Evolutionary conservation across 2,329 filamentous ascomycete species (phyloP).

Genomic region (Trichoderma koningii): DNA sequence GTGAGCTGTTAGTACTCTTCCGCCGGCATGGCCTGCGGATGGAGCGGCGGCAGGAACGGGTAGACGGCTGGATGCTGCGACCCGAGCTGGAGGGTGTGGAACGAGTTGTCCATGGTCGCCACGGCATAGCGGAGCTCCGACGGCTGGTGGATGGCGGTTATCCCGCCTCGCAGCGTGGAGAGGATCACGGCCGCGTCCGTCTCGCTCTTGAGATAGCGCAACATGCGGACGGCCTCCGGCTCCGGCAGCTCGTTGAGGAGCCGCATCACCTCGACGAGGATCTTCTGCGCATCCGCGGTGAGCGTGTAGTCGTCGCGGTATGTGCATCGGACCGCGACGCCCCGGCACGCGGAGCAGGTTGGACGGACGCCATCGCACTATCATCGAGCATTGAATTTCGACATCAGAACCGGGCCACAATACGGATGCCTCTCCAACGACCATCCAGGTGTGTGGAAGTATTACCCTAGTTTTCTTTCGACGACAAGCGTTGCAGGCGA

Average conservation of each 20-base stretch:
- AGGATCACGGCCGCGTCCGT: conserved; percentile 32
- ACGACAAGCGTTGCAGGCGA: conserved; percentile 19
- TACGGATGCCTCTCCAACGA: neutral
- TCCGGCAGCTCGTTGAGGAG: conserved; percentile 33
- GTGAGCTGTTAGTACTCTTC: neutral
- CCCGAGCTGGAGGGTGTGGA: conserved; percentile 6
- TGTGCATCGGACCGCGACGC: conserved; percentile 25
- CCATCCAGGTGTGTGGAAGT: neutral
- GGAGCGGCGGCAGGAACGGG: neutral
- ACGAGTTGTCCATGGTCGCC: conserved; percentile 8
- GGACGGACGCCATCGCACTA: conserved; percentile 34
- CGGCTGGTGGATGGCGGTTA: neutral
- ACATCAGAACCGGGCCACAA: too few species aligned
- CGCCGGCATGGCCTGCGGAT: neutral
- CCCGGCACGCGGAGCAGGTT: conserved; percentile 30
- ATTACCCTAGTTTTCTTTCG: conserved; percentile 18
- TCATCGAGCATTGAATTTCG: neutral
- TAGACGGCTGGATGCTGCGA: conserved; percentile 20
- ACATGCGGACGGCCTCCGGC: conserved; percentile 29
- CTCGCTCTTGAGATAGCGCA: conserved; percentile 32
- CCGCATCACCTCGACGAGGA: conserved; percentile 33
- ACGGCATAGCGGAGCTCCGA: neutral
- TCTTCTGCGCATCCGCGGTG: conserved; percentile 21
- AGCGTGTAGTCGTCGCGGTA: conserved; percentile 30
- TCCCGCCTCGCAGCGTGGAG: conserved; percentile 29